Conservation (phyloP, 495 filamentous ascomycete species). For the Xylaria curta region DNA sequence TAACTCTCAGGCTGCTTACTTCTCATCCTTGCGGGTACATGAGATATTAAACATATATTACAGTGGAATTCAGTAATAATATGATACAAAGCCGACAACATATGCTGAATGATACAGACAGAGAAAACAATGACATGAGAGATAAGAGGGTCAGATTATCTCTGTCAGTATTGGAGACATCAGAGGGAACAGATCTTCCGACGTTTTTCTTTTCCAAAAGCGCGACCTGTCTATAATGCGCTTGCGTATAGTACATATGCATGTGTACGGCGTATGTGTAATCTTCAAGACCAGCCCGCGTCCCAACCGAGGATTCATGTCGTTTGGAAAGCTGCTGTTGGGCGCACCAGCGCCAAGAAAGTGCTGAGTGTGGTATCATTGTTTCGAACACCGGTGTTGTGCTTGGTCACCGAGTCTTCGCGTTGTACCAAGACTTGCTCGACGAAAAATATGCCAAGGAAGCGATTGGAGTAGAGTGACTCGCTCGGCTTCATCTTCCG, state of each 20-base stretch:
- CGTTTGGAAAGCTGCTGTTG: neutral
- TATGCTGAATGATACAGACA: neutral
- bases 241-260: neutral
- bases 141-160: neutral
- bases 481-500: conserved; percentile 13
- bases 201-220: neutral
- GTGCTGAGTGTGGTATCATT: neutral
- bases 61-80: neutral
- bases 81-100: neutral
- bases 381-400: neutral
- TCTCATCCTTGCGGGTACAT: neutral
- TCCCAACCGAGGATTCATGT: neutral
- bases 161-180: neutral
- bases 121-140: neutral
- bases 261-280: neutral
- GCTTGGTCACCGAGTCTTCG: neutral
- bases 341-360: neutral
- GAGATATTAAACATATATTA: neutral
- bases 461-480: conserved; percentile 13
- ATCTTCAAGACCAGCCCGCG: neutral
- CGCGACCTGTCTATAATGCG: neutral
- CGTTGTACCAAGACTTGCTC: neutral
- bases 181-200: neutral
- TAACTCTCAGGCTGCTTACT: neutral
- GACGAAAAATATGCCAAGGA: neutral